These are phyloP conservation scores for Phaeosphaeriaceae sp. DNA, from an alignment of 2,329 filamentous ascomycete genomes.

Conservation along the genomic window DNA sequence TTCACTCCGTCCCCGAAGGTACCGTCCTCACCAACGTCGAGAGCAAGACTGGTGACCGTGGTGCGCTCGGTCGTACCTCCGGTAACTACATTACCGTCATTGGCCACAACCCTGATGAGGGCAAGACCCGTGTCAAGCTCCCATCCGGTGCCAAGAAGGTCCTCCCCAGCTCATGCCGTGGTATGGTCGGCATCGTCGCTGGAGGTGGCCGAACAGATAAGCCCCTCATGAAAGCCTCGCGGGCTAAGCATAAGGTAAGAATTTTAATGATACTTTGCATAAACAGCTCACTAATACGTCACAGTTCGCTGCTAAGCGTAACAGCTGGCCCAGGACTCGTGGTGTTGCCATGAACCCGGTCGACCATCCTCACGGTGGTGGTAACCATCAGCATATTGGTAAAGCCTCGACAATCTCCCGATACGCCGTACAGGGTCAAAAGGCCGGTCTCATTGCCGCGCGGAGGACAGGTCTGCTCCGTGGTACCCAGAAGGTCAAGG, in stretches of 20 bases:
- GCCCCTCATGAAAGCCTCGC: constrained; percentile 98
- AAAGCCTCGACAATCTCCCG: constrained; percentile 99
- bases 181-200: constrained; percentile 99
- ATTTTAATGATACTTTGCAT: neutral
- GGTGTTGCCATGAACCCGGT: constrained; percentile 99
- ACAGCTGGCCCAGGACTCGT: constrained; percentile 99
- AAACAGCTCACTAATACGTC: constrained; percentile 11
- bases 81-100: constrained; percentile 93
- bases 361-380: constrained; percentile 80
- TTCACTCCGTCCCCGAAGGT: constrained; percentile 95
- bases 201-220: constrained; percentile 99
- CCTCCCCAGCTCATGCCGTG: constrained; percentile 86
- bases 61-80: constrained; percentile 92
- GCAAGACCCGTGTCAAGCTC: constrained; percentile 99
- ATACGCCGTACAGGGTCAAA: constrained; percentile 98
- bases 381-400: constrained; percentile 99
- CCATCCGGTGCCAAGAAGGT: constrained; percentile 99
- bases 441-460: constrained; percentile 99
- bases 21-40: constrained; percentile 99
- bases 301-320: constrained; percentile 97
- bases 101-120: constrained; percentile 66
- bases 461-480: constrained; percentile 99
- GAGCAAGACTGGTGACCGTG: constrained; percentile 98
- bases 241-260: constrained; percentile 88
- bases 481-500: constrained; percentile 99